Base-by-base conservation (phyloP, 2,329 filamentous ascomycete species). In the Nothophoma quercina region DNA sequence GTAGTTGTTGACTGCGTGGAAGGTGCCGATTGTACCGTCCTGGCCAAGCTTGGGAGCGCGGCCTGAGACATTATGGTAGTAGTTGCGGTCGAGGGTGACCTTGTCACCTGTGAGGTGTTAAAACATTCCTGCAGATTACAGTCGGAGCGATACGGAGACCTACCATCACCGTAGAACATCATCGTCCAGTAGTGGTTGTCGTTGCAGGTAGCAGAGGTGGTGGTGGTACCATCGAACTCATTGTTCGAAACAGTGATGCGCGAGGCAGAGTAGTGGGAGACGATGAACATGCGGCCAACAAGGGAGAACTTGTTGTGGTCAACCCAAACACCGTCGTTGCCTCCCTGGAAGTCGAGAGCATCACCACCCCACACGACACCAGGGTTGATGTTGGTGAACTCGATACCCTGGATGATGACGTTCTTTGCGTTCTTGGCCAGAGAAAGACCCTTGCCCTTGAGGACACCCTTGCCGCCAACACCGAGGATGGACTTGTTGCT, bases 161-260 rank as follows among this genome's bases (percentile, higher is more conserved):
- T 34, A 48, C 44, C 44, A 7, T 48, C 35, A n/a, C 44, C 44
- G 23, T 48, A 65, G 55, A 80, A 71, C 45, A 78, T 73, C 44
- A 78, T 68, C 4, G 68, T 70, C 79, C 78, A 81, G 70, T 81
- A 81, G 60, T 79, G 78, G 35, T 81, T 69, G 19, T 67, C 68
- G 49, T 81, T 75, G 57, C 79, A 81, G 21, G 69, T 70, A 8
- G 77, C 71, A 1, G 77, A 79, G 61, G 74, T 78, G 19, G 60
- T 66, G 0, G 78, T 79, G 1, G 58, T 53, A 5, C 79, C 79
- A 45, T 81, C 72, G 52, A 81, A 75, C 29, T 77, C 76, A 59
- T 70, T 77, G 72, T 81, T 81, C 8, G 77, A 78, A 40, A 81
- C 70, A 1, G 79, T 79, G 1, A 80, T 71, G 40, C 71, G 72